Conservation (phyloP, 805 yeast genomes). For the Suhomyces pyralidae region DNA sequence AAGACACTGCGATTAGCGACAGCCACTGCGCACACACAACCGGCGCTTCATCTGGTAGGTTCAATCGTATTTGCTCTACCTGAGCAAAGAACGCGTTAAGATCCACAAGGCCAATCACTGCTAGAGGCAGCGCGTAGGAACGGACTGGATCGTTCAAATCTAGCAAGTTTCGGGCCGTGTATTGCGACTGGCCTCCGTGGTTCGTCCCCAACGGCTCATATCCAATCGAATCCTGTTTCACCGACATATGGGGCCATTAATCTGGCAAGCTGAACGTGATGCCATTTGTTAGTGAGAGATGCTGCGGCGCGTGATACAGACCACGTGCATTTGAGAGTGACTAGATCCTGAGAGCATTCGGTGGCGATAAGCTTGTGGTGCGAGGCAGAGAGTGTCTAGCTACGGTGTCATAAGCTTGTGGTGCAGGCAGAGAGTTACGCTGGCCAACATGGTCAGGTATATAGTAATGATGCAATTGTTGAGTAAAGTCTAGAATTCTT, state of each 20-base stretch:
- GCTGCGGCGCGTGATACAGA: not conserved
- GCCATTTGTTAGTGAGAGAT: not conserved
- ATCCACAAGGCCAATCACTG: constrained; percentile 84
- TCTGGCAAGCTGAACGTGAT: not conserved
- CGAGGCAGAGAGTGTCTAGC: too few relatives aligned
- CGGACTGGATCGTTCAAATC: constrained; percentile 44
- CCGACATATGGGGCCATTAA: not conserved
- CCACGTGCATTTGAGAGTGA: not conserved
- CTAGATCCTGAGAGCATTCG: too few relatives aligned
- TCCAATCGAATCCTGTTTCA: not conserved
- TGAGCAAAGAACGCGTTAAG: constrained; percentile 96
- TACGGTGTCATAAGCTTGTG: too few relatives aligned
- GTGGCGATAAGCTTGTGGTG: not conserved
- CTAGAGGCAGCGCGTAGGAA: constrained; percentile 62
- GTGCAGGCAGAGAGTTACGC: too few relatives aligned
- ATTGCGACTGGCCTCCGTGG: constrained; percentile 21
- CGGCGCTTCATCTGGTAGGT: constrained; percentile 65
- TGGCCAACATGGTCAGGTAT: too few relatives aligned
- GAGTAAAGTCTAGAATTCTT: too few relatives aligned
- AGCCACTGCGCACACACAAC: constrained; percentile 95
- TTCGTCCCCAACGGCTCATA: not conserved
- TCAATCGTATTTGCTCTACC: constrained; percentile 77
- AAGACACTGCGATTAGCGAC: constrained; percentile 83
- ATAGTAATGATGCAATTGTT: too few relatives aligned
- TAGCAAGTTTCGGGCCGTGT: constrained; percentile 47